Evolutionary conservation across 2,329 filamentous ascomycete genomes (phyloP).

Genomic region (Sarocladiaceae sp.): DNA sequence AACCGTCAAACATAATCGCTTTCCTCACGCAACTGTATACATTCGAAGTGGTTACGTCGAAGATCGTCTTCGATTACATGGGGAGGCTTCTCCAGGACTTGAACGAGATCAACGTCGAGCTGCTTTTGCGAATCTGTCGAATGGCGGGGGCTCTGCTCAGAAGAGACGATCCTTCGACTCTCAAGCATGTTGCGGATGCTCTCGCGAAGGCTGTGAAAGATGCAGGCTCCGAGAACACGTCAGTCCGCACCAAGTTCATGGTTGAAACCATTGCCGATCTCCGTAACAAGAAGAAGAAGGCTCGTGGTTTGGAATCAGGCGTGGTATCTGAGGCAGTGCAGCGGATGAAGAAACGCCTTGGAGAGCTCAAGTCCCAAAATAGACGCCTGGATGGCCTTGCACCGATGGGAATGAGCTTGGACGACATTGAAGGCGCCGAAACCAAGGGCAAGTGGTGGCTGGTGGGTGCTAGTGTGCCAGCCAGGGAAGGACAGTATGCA

Average conservation of each 20-base stretch:
- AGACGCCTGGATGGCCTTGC: slow-evolving; percentile 67
- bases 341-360: slow-evolving; percentile 84
- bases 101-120: slow-evolving; percentile 81
- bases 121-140: slow-evolving; percentile 79
- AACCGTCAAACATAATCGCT: slow-evolving; percentile 68
- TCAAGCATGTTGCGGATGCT: slow-evolving; percentile 83
- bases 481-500: slow-evolving; percentile 13
- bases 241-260: slow-evolving; percentile 93
- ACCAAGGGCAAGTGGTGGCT: slow-evolving; percentile 98
- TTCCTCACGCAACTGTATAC: slow-evolving; percentile 86
- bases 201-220: slow-evolving; percentile 68
- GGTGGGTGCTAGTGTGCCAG: slow-evolving; percentile 85
- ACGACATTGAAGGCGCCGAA: slow-evolving; percentile 77
- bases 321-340: slow-evolving; percentile 77
- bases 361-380: slow-evolving; percentile 61
- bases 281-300: slow-evolving; percentile 89
- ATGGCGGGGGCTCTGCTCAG: slow-evolving; percentile 78
- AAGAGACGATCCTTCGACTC: slow-evolving; percentile 79
- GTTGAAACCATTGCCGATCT: slow-evolving; percentile 92
- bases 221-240: slow-evolving; percentile 65
- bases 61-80: slow-evolving; percentile 87
- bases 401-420: slow-evolving; percentile 75
- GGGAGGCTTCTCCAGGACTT: slow-evolving; percentile 70
- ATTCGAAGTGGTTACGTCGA: slow-evolving; percentile 80
- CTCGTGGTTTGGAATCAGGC: slow-evolving; percentile 63